Evolutionary conservation across 805 yeast genomes (phyloP), one percentile per base, ranked within the genome.

Genomic region (Wickerhamomyces chambardii): DNA sequence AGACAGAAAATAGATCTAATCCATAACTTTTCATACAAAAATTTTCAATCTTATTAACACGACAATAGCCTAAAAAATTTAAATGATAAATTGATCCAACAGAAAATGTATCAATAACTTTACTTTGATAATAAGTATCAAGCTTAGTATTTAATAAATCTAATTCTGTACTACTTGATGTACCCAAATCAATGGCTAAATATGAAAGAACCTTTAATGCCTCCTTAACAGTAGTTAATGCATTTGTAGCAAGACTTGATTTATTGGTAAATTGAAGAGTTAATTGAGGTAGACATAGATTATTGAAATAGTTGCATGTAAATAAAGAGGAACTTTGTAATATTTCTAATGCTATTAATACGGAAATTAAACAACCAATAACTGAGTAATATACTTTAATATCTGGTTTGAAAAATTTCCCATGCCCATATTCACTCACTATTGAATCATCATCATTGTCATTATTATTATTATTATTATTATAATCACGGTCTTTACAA

Each of bases 1-100:
- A 51, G 12, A 67, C 66, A 7, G 71, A 56, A 8, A 68, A 51
- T 14, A 73, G 44, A 46, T 75, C 78, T 36, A 71, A 48, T 1
- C 75, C 77, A 33, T 53, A 48, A 33, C 64, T 59, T 9, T 44
- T 47, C 41, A 58, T 48, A 41, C 76, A 63, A 45, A 41, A 50
- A 32, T 34, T 44, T 30, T 22, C 32, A 17, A 31, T 42, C 12
- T 31, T 38, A 26, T 60, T 62, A 5, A 48, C 35, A 22, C 73
- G 64, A 47, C 79, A 71, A 51, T 64, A 75, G 1, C 78, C 76
- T 32, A 62, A 49, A 34, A 60, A 61, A 46, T 64, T 70, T 42
- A 73, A 58, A 28, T 59, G 57, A 46, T 58, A 74, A 5, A 59
- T 35, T 26, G 67, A 67, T 28, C 56, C 55, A 18, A 58, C 55